Percentiles rank a stretch among this genome's conserved stretches.
Evolutionary conservation across 345 rosid genomes (phyloP).

Genomic region (Brassica nigra): DNA sequence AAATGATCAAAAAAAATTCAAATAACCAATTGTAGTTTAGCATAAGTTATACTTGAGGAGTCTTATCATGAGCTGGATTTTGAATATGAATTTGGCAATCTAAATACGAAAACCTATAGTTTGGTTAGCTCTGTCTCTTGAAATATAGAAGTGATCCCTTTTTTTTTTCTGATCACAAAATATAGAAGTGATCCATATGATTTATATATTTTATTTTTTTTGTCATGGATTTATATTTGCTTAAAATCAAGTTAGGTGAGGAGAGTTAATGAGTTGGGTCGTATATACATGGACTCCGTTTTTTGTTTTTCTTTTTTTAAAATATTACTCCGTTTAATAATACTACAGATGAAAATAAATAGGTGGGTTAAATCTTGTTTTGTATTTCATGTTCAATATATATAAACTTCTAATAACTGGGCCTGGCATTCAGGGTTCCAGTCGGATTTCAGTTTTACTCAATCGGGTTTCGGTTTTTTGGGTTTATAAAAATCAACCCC

Average conservation of each 20-base stretch:
- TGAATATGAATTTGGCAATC: not conserved
- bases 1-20: not conserved
- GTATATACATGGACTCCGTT: not conserved
- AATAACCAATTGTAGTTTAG: not conserved
- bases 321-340: too few relatives aligned
- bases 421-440: too few relatives aligned
- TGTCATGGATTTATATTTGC: not conserved
- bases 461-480: too few relatives aligned
- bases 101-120: not conserved
- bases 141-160: not conserved
- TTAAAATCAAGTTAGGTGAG: slow-evolving; percentile 22
- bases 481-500: too few relatives aligned
- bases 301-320: too few relatives aligned
- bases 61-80: slow-evolving; percentile 11
- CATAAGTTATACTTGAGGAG: not conserved
- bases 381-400: not conserved
- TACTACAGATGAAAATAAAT: not conserved
- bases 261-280: slow-evolving; percentile 35
- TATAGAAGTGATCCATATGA: too few relatives aligned
- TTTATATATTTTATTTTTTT: too few relatives aligned
- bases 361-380: not conserved
- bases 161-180: too few relatives aligned
- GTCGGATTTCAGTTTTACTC: too few relatives aligned
- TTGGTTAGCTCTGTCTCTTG: slow-evolving; percentile 24
- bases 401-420: not conserved